A percentile compares a stretch with the other conserved stretches of the same genome.
Evolutionary conservation across 108 stramenopile species (phyloP).

Genomic region (Cyclotella sp.): DNA sequence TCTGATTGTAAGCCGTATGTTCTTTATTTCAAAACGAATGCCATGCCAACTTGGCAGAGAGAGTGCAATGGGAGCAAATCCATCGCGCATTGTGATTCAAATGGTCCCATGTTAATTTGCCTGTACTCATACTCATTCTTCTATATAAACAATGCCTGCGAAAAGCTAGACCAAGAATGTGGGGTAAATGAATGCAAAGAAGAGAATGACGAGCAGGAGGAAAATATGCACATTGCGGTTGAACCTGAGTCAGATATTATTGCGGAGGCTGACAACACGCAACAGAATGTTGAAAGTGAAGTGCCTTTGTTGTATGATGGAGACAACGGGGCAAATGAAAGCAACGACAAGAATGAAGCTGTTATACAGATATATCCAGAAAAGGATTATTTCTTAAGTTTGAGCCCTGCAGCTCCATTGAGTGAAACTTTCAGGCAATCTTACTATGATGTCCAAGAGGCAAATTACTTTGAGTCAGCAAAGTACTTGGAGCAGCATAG

Average conservation of each 20-base stretch:
- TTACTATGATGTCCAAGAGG: slow-evolving; percentile 49
- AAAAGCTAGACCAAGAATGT: neutral
- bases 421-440: neutral
- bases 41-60: too few species aligned
- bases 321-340: too few species aligned
- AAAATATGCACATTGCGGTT: neutral
- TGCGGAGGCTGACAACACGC: neutral
- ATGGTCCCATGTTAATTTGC: too few species aligned
- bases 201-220: neutral
- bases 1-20: too few species aligned
- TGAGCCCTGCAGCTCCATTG: neutral
- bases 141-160: neutral
- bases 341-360: neutral
- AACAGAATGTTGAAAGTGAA: neutral
- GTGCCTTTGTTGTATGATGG: too few species aligned
- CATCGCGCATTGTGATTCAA: too few species aligned
- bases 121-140: too few species aligned
- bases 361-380: neutral
- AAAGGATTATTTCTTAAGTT: neutral
- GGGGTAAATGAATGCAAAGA: neutral
- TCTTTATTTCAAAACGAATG: too few species aligned
- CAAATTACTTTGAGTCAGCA: slow-evolving; percentile 33
- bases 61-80: too few species aligned
- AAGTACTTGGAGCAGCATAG: slow-evolving; percentile 24
- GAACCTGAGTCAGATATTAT: neutral